These are phyloP conservation scores for Trichoderma sp. DNA, from an alignment of 2,329 filamentous ascomycete species.

Conservation along the genomic window DNA sequence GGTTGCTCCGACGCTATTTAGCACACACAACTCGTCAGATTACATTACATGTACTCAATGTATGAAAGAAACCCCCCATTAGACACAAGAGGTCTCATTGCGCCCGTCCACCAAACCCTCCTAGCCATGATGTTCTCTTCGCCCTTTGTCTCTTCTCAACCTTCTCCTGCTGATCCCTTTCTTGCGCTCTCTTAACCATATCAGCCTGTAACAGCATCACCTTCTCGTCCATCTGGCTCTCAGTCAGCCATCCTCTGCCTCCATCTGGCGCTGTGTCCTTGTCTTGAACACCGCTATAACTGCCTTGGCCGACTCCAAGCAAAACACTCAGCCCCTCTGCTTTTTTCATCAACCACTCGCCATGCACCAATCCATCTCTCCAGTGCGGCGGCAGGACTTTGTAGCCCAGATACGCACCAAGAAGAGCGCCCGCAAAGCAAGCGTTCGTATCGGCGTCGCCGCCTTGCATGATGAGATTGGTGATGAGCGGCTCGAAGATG, in stretches of 20 bases:
- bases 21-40: neutral
- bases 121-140: slow-evolving; percentile 8
- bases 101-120: neutral
- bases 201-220: slow-evolving; percentile 34
- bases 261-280: slow-evolving; percentile 43
- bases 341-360: slow-evolving; percentile 46
- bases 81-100: neutral
- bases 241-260: slow-evolving; percentile 38
- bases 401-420: slow-evolving; percentile 49
- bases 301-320: slow-evolving; percentile 37
- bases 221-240: slow-evolving; percentile 38
- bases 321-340: slow-evolving; percentile 40
- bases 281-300: slow-evolving; percentile 37
- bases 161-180: slow-evolving; percentile 30
- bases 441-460: slow-evolving; percentile 57
- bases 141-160: slow-evolving; percentile 24
- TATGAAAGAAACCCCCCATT: neutral
- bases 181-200: slow-evolving; percentile 31
- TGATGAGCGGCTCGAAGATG: slow-evolving; percentile 48
- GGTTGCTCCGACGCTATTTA: neutral
- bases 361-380: slow-evolving; percentile 46
- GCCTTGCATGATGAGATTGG: slow-evolving; percentile 49
- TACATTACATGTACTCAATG: neutral
- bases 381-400: slow-evolving; percentile 47
- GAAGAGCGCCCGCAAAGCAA: slow-evolving; percentile 49